phyloP scores from a whole-genome alignment of 2,329 filamentous ascomycete species.

The Monosporascus sp. region DNA sequence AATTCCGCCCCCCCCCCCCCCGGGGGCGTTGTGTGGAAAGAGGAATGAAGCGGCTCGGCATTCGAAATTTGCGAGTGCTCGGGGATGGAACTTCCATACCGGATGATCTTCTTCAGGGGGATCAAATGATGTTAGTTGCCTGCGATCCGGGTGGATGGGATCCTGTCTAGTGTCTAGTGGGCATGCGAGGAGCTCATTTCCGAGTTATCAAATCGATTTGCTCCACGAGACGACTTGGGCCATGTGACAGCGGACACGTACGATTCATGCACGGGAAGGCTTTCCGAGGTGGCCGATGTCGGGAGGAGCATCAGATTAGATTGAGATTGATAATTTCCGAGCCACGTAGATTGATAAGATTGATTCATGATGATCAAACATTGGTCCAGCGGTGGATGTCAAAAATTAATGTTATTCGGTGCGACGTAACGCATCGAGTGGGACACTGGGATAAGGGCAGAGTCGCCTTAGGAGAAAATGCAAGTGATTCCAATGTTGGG shows the following conservation, averaged over 20 bases:
- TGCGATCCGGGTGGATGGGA: not conserved
- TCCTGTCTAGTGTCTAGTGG: not conserved
- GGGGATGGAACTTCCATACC: not conserved
- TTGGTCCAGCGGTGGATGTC: not conserved
- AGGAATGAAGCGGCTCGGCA: too few species aligned
- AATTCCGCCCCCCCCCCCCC: too few species aligned
- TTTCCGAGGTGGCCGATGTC: constrained; percentile 6
- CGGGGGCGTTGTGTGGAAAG: too few species aligned
- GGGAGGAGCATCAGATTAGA: constrained; percentile 16
- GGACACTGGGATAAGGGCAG: not conserved
- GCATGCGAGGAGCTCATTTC: not conserved
- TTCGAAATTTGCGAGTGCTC: not conserved
- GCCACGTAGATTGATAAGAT: constrained; percentile 26
- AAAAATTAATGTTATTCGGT: not conserved
- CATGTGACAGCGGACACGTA: too few species aligned
- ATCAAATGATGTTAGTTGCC: not conserved
- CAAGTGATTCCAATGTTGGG: not conserved
- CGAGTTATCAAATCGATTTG: not conserved
- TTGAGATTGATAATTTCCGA: constrained; percentile 22
- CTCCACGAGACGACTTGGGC: not conserved
- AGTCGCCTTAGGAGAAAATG: not conserved
- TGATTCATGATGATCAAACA: constrained; percentile 1
- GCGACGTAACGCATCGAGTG: not conserved
- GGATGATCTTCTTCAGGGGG: not conserved
- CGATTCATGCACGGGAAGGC: too few species aligned